Base-by-base conservation (phyloP, 169 alveolate genomes). In the Hammondia hammondi region DNA sequence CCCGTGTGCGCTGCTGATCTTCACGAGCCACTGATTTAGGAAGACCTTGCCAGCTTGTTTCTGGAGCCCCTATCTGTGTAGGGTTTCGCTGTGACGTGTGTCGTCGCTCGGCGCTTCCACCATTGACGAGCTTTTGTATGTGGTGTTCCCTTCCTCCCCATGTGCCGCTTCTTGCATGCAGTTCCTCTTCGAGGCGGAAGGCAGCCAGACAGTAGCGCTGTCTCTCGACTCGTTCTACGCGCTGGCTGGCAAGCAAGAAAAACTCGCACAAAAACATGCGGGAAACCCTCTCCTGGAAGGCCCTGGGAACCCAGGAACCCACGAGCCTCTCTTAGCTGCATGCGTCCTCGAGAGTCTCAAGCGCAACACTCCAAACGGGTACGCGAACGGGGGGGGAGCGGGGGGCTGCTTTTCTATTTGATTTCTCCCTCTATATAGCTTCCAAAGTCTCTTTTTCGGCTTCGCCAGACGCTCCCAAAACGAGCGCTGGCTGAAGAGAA, bases 281-380 rank as follows among this genome's bases (percentile, higher is more conserved):
- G 90, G 43, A 21, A 82, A 82, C 12, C 90, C 90, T 14, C 90
- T 82, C 9, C 37, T 43, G 37, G 71, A 82, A 37, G 14, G 35
- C 14, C 90, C 61, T 9, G 90, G 90, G 39, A 82, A 82, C 43
- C 71, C 90, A 0, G 90, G 90, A 10, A 82, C 90, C 1, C 90
- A 82, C 71, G 90, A 82, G 70, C 71, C 70, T 45, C 57, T 35
- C 43, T n/a, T 82, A 37, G 90, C 90, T 82, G 71, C 70, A 45
- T 82, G 90, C 70, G 90, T 82, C 43, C 70, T 82, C 57, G 57
- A 43, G 19, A 35, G 52, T 19, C 43, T 82, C 37, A 73, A 37
- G 85, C 85, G 48, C 52, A 73, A 73, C 52, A 0, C 85, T 0
- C 85, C 48, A 32, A 3, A 73, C n/a, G 14, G 52, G 85, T 37